Percentiles rank a stretch among this genome's conserved stretches.
These are phyloP conservation scores for Alternaria arbusti DNA, from an alignment of 2,329 filamentous ascomycete species.

Conservation along the genomic window DNA sequence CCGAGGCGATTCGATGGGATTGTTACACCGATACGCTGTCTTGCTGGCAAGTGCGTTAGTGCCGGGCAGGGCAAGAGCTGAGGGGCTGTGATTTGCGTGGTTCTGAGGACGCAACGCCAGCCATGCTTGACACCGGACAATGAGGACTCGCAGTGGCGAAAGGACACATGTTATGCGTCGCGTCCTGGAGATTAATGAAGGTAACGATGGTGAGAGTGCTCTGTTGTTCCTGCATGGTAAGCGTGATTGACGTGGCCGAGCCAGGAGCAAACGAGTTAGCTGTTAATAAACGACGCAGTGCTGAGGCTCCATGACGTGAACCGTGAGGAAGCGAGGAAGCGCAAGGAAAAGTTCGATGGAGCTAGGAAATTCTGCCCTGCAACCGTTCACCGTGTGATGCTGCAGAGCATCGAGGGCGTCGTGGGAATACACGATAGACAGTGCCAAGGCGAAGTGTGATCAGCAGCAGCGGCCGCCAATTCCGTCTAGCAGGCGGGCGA, in stretches of 20 bases:
- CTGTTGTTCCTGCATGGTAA: constrained; percentile 47
- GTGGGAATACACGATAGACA: constrained; percentile 1
- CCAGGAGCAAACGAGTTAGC: constrained; percentile 22
- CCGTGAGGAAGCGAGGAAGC: constrained; percentile 12
- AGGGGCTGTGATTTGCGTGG: constrained; percentile 32
- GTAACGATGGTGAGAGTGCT: constrained; percentile 29
- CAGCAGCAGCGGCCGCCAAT: constrained; percentile 9
- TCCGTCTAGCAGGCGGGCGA: not conserved
- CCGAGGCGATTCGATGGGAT: constrained; percentile 27
- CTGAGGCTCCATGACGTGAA: constrained; percentile 24
- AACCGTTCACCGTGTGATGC: constrained; percentile 19
- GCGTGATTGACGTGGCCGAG: constrained; percentile 45
- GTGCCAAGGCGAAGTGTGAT: constrained; percentile 15
- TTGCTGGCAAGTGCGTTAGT: constrained; percentile 33
- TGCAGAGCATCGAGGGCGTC: not conserved
- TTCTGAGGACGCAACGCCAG: constrained; percentile 19
- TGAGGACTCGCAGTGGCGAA: constrained; percentile 30
- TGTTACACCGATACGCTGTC: constrained; percentile 46
- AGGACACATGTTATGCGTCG: constrained; percentile 36
- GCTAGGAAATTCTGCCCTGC: constrained; percentile 26
- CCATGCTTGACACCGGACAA: constrained; percentile 24
- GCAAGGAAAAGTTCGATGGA: constrained; percentile 12
- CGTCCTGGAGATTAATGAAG: constrained; percentile 35
- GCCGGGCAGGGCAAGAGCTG: constrained; percentile 24
- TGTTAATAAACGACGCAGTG: constrained; percentile 10